phyloP scores from a whole-genome alignment of 768 basidiomycete genomes.

The Mrakia gelida region DNA sequence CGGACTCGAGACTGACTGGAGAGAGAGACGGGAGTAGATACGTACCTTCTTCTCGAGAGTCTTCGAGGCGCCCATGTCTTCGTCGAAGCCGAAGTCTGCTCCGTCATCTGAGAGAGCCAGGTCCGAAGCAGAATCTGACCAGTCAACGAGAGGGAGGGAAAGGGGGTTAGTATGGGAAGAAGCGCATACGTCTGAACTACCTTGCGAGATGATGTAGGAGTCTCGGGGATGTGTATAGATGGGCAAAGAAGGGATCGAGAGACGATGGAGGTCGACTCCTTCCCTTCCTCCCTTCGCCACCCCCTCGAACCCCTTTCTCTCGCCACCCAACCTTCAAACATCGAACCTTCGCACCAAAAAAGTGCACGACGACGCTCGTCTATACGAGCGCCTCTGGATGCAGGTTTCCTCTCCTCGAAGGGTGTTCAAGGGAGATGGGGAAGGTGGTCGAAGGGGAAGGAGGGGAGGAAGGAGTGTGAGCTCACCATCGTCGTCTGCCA shows the following conservation, averaged over 20 bases:
- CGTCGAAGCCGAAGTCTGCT: conserved; percentile 28
- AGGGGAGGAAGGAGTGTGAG: background rate
- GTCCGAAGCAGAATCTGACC: conserved; percentile 30
- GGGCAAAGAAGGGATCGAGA: no score
- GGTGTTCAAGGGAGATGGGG: no score
- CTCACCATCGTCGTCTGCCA: conserved; percentile 19
- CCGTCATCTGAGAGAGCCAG: conserved; percentile 23
- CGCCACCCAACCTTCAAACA: no score
- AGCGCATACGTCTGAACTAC: background rate
- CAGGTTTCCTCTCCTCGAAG: no score
- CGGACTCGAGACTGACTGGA: background rate
- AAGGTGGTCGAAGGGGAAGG: background rate
- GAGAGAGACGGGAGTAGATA: background rate
- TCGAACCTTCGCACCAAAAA: no score
- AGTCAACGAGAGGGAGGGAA: no score
- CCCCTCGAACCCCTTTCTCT: no score
- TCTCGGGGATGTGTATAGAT: background rate
- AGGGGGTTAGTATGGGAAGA: background rate
- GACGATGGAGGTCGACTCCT: background rate
- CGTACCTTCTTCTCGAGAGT: conserved; percentile 30
- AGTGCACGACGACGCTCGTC: no score
- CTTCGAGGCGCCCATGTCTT: conserved; percentile 26
- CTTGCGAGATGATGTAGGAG: background rate
- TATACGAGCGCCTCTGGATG: no score
- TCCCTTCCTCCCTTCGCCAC: background rate